phyloP scores from a whole-genome alignment of 2,329 filamentous ascomycete genomes.

The Alternaria viburni region DNA sequence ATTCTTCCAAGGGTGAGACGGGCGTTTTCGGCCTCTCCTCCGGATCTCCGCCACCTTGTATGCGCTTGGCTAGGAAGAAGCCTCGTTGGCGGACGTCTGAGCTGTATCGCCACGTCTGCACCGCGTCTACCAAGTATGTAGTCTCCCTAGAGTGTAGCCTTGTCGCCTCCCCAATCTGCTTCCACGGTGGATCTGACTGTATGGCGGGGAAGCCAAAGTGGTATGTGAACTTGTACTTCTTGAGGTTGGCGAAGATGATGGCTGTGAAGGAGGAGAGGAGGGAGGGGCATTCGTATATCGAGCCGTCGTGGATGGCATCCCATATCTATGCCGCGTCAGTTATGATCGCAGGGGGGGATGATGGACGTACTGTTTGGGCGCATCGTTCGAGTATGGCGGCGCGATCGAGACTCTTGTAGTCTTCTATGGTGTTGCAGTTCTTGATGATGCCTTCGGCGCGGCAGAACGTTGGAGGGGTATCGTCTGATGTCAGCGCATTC shows the following conservation, averaged over 20 bases:
- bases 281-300: conserved; percentile 93
- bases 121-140: conserved; percentile 76
- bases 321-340: conserved; percentile 70
- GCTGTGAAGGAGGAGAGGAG: conserved; percentile 87
- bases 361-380: conserved; percentile 70
- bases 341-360: background rate
- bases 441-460: conserved; percentile 92
- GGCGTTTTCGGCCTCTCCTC: conserved; percentile 54
- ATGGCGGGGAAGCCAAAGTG: conserved; percentile 96
- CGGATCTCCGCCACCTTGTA: conserved; percentile 48
- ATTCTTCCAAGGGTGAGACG: conserved; percentile 59
- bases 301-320: conserved; percentile 96
- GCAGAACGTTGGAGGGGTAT: conserved; percentile 61
- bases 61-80: conserved; percentile 92
- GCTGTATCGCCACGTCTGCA: conserved; percentile 86
- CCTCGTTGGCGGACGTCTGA: conserved; percentile 86
- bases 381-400: conserved; percentile 76
- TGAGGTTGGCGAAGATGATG: conserved; percentile 92
- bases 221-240: conserved; percentile 98
- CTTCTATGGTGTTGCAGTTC: conserved; percentile 95
- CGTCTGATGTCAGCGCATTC: conserved; percentile 80
- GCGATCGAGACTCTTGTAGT: conserved; percentile 87
- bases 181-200: conserved; percentile 87
- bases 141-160: conserved; percentile 72
- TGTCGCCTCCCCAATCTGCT: conserved; percentile 47